These are phyloP conservation scores for Boeremia exigua DNA, from an alignment of 2,329 filamentous ascomycete genomes.

Conservation along the genomic window DNA sequence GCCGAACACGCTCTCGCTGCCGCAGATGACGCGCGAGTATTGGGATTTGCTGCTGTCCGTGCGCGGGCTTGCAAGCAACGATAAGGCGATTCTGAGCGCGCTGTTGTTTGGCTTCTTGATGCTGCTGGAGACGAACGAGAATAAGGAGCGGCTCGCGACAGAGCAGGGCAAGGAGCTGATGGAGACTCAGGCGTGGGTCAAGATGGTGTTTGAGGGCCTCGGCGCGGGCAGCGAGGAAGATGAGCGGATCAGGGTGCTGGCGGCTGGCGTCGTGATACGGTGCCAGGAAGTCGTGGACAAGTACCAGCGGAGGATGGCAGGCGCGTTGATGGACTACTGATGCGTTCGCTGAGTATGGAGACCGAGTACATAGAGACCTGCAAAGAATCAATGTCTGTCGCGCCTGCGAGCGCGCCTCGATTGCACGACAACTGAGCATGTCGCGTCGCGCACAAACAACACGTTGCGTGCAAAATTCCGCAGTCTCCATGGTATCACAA, in stretches of 20 bases:
- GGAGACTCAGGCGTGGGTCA: constrained; percentile 88
- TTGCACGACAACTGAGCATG: neutral
- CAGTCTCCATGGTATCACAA: neutral
- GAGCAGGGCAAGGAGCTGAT: constrained; percentile 77
- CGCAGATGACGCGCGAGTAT: constrained; percentile 82
- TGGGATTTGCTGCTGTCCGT: constrained; percentile 82
- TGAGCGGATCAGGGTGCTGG: constrained; percentile 77
- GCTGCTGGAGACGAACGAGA: constrained; percentile 80
- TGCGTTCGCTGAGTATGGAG: neutral
- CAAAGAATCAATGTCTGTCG: no score
- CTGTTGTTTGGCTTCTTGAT: constrained; percentile 81
- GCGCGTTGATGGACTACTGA: constrained; percentile 62
- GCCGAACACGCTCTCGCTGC: constrained; percentile 75
- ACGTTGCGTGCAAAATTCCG: neutral
- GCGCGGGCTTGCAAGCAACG: constrained; percentile 58
- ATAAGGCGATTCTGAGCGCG: constrained; percentile 72
- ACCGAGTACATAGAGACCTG: no score
- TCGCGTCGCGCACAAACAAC: neutral
- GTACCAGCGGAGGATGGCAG: constrained; percentile 78
- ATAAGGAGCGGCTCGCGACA: constrained; percentile 74
- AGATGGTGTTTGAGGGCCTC: constrained; percentile 69
- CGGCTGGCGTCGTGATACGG: constrained; percentile 78
- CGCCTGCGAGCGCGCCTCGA: no score
- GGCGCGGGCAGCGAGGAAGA: constrained; percentile 65
- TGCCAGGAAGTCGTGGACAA: constrained; percentile 81